These are phyloP conservation scores for Phytopythium montanum DNA, from an alignment of 352 stramenopile species.

Conservation along the genomic window DNA sequence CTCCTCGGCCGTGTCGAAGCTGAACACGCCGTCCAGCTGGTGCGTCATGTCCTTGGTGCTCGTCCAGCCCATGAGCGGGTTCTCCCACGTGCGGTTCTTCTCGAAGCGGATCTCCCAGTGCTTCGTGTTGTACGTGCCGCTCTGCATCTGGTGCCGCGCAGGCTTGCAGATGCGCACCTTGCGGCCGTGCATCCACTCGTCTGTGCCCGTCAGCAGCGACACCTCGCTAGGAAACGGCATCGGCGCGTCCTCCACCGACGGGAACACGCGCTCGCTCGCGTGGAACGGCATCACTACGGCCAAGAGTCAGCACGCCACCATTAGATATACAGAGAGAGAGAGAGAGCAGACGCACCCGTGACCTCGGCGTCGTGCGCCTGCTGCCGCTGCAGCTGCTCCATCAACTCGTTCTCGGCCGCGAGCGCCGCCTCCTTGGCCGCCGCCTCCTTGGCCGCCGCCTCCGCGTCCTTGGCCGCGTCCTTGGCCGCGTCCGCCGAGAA, in stretches of 20 bases:
- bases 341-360: background rate
- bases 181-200: slow-evolving; percentile 56
- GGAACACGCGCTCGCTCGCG: slow-evolving; percentile 39
- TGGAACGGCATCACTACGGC: slow-evolving; percentile 60
- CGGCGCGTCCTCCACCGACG: slow-evolving; percentile 39
- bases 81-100: slow-evolving; percentile 80
- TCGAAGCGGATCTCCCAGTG: slow-evolving; percentile 87
- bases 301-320: too few relatives aligned
- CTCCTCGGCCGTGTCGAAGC: slow-evolving; percentile 88
- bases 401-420: slow-evolving; percentile 4
- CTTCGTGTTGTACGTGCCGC: slow-evolving; percentile 71
- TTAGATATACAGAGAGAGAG: background rate
- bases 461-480: slow-evolving; percentile 3
- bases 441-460: slow-evolving; percentile 4
- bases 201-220: slow-evolving; percentile 59
- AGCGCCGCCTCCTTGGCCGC: slow-evolving; percentile 1
- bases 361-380: background rate
- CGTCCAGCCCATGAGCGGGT: slow-evolving; percentile 95
- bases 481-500: slow-evolving; percentile 2
- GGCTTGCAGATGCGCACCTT: slow-evolving; percentile 77
- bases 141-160: slow-evolving; percentile 83
- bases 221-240: slow-evolving; percentile 65
- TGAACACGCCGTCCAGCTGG: slow-evolving; percentile 55
- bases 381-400: slow-evolving; percentile 3
- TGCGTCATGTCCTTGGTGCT: slow-evolving; percentile 87